A percentile compares a stretch with the other conserved stretches of the same genome.
Evolutionary conservation across 2,329 filamentous ascomycete species (phyloP).

Genomic region (Aspergillus quadricinctus): DNA sequence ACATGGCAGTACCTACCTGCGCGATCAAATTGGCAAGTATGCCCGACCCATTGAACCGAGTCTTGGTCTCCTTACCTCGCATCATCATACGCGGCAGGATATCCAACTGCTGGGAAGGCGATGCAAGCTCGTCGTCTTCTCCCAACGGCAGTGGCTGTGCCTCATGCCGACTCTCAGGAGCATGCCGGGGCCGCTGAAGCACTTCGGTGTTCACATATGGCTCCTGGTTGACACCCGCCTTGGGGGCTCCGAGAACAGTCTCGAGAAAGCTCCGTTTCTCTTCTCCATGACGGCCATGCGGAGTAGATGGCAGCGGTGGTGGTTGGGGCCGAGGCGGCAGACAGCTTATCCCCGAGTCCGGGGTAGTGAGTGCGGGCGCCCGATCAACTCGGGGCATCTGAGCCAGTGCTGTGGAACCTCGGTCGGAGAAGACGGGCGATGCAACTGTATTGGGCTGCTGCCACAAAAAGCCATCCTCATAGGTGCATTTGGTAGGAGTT

Average conservation of each 20-base stretch:
- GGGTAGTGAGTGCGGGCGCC: conserved; percentile 20
- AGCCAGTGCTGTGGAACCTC: conserved; percentile 16
- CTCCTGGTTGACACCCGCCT: conserved; percentile 30
- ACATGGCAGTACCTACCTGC: conserved; percentile 26
- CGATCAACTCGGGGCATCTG: conserved; percentile 20
- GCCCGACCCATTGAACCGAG: conserved; percentile 39
- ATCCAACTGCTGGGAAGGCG: conserved; percentile 30
- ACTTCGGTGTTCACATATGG: conserved; percentile 25
- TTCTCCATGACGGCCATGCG: conserved; percentile 8
- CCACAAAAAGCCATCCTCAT: conserved; percentile 39
- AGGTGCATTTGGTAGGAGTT: conserved; percentile 33
- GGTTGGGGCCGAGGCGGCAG: conserved; percentile 22
- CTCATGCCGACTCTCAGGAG: conserved; percentile 8
- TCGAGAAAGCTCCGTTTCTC: conserved; percentile 31
- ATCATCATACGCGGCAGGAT: conserved; percentile 33
- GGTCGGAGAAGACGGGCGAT: conserved; percentile 22
- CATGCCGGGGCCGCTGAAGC: conserved; percentile 23
- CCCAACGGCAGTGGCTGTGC: conserved; percentile 8
- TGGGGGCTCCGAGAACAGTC: conserved; percentile 32
- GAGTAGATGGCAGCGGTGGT: conserved; percentile 1
- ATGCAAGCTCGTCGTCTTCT: conserved; percentile 20
- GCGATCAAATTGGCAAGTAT: conserved; percentile 37
- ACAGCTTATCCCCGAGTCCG: conserved; percentile 29
- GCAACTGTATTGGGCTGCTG: conserved; percentile 34
- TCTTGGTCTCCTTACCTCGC: conserved; percentile 36